Evolutionary conservation across 164 flowering plant species (phyloP).

Genomic region (Protea cynaroides): DNA sequence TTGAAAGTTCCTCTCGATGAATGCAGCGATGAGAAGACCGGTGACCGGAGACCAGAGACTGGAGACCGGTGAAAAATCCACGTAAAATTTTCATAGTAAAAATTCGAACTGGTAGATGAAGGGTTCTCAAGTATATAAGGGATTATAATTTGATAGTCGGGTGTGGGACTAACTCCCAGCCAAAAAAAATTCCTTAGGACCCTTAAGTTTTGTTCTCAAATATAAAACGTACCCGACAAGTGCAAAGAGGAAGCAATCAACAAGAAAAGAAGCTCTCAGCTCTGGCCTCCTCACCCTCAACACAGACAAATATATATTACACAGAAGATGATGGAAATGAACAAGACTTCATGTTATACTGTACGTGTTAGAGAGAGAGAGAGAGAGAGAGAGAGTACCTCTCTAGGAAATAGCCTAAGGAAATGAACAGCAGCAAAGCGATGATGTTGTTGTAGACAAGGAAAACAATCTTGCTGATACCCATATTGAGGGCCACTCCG

Average conservation of each 20-base stretch:
- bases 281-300: conserved; percentile 91
- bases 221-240: conserved; percentile 58
- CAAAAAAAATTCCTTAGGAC: too few species aligned
- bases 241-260: conserved; percentile 90
- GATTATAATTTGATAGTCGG: too few species aligned
- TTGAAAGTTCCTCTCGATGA: conserved; percentile 49
- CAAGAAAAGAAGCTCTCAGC: conserved; percentile 45
- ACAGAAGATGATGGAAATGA: too few species aligned
- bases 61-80: too few species aligned
- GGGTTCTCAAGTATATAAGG: too few species aligned
- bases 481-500: conserved; percentile 94
- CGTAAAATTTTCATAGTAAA: too few species aligned
- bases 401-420: conserved; percentile 95
- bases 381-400: conserved; percentile 39
- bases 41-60: conserved; percentile 96
- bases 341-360: background rate
- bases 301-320: background rate
- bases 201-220: too few species aligned
- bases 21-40: conserved; percentile 59
- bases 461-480: conserved; percentile 89
- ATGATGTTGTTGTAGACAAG: conserved; percentile 92
- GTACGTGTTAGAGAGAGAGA: too few species aligned
- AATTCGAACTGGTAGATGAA: too few species aligned
- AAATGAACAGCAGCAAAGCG: conserved; percentile 72
- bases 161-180: too few species aligned